These are phyloP conservation scores for Lactarius deliciosus DNA, from an alignment of 768 basidiomycete genomes.

Conservation along the genomic window DNA sequence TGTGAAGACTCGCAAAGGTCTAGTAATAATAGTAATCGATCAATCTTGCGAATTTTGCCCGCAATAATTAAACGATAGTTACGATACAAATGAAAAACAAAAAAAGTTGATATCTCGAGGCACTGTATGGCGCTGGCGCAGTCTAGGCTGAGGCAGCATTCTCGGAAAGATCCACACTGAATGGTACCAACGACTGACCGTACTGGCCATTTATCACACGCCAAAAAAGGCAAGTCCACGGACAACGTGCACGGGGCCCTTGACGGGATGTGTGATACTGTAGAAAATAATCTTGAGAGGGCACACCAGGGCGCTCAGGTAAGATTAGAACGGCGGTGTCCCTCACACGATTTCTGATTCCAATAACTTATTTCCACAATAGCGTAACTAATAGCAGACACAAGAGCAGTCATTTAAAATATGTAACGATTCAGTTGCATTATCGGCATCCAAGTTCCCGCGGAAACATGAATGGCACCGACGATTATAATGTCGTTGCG, in stretches of 20 bases:
- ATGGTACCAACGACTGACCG: too few species aligned
- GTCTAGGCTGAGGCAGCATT: too few species aligned
- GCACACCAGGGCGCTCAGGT: background rate
- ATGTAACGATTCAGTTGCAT: constrained; percentile 3
- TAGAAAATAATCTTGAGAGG: background rate
- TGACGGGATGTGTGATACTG: too few species aligned
- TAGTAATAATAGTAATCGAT: background rate
- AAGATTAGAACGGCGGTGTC: background rate
- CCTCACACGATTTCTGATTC: background rate
- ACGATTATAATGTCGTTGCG: background rate
- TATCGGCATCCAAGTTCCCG: background rate
- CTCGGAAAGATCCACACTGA: too few species aligned
- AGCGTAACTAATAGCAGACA: background rate
- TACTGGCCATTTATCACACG: too few species aligned
- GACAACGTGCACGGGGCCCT: background rate
- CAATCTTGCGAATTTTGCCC: too few species aligned
- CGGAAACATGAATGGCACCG: background rate
- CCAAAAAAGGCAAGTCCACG: too few species aligned
- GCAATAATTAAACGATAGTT: background rate
- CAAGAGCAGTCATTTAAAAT: background rate
- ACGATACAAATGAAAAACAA: background rate
- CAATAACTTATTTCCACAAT: background rate
- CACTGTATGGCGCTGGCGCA: too few species aligned
- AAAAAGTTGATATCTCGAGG: too few species aligned
- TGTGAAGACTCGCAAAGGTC: background rate